Percentiles rank a stretch among this genome's conserved stretches.
Evolutionary conservation across 73 alveolate species (phyloP).

Genomic region (Durusdinium trenchii): DNA sequence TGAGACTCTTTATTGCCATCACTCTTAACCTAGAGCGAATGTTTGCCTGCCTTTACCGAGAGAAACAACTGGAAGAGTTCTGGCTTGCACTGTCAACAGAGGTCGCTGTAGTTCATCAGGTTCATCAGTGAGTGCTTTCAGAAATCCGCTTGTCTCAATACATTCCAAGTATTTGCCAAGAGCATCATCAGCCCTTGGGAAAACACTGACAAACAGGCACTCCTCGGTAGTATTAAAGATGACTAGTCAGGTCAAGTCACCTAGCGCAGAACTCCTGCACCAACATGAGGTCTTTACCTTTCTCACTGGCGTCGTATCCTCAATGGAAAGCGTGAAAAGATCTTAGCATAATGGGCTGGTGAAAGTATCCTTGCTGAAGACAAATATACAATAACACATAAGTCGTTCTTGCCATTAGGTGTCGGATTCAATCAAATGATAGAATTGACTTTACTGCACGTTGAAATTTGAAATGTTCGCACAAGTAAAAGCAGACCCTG

Average conservation of each 20-base stretch:
- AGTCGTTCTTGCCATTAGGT: no score
- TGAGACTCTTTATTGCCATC: not conserved
- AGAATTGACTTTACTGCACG: no score
- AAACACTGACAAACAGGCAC: no score
- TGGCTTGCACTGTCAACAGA: not conserved
- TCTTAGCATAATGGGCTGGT: no score
- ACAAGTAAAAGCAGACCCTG: no score
- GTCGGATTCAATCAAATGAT: no score
- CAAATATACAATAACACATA: no score
- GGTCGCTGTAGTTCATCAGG: not conserved
- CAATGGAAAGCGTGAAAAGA: not conserved
- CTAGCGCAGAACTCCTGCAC: constrained; percentile 28
- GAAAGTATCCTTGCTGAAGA: no score
- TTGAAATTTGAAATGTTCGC: no score
- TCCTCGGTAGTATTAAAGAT: no score
- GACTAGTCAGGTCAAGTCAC: not conserved
- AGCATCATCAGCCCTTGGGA: no score
- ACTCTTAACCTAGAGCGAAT: not conserved
- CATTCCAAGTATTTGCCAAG: no score
- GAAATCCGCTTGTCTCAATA: not conserved
- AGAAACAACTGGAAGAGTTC: not conserved
- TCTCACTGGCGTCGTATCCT: constrained; percentile 43
- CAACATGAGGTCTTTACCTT: not conserved
- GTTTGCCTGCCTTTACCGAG: not conserved
- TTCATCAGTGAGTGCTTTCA: not conserved